Base-by-base conservation (phyloP, 106 monocot genomes). In the Platanthera guangdongensis region DNA sequence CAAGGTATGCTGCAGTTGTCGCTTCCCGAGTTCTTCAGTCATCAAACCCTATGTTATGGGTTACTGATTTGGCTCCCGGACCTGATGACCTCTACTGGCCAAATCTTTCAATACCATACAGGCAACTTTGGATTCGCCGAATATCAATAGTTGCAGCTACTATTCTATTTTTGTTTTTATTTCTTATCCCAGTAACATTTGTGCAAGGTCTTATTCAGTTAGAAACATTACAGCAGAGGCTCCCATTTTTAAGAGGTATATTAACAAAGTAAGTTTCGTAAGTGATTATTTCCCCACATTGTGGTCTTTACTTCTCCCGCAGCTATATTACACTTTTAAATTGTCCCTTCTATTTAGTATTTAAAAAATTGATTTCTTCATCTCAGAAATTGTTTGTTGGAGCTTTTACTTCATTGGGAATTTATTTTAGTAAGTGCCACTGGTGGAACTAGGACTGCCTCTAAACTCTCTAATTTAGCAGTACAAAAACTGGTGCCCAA, bases 61-160 rank as follows among this genome's bases (percentile, higher is more conserved):
- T 93, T 11, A 96, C 86, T 73, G 85, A 93, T 32, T 68, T 82
- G 72, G 96, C 96, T 80, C 96, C 96, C 12, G 93, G 89, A 60
- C 96, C 96, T 60, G 75, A 74, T 74, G 96, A 96, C 85, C 85
- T 96, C 16, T 93, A 87, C 83, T 96, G 96, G 96, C 82, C 92
- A 80, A 92, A 92, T 77, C 83, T 95, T 19, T 95, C 88, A 82
- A 85, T 92, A 72, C 86, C 92, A 32, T 95, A 88, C 72, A 84
- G 74, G 39, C 90, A 88, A 45, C 77, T 90, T n/a, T 95, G 95
- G 95, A 71, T 95, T 65, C 87, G 92, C 8, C 74, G 81, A 22
- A 80, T 92, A 71, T 75, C 81, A 52, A 86, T 80, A 30, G 86
- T 95, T 50, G 47, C 85, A 5, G 86, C 86, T 63, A 80, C 83